Conservation (phyloP, 805 yeast species). For the Starmerella asiatica region DNA sequence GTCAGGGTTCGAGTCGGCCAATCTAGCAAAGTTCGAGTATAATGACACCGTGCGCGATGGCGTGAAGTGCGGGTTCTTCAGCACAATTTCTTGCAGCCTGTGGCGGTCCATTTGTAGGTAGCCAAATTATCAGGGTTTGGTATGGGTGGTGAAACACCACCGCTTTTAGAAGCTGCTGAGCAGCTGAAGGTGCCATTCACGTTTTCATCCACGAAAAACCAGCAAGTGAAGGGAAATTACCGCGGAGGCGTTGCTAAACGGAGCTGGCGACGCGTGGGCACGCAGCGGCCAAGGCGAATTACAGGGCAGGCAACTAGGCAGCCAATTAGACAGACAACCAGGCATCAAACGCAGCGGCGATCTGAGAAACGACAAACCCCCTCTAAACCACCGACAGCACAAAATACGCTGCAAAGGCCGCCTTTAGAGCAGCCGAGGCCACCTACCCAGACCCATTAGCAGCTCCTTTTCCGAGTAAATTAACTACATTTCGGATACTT, state of each 20-base stretch:
- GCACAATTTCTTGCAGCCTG: conserved; percentile 9
- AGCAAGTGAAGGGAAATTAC: conserved; percentile 16
- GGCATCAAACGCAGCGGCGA: not conserved
- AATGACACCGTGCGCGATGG: conserved; percentile 34
- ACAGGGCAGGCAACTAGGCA: not conserved
- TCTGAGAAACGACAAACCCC: too few relatives aligned
- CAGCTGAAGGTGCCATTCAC: conserved; percentile 4
- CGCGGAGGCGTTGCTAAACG: conserved; percentile 7
- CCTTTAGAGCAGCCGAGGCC: not conserved
- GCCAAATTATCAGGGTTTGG: not conserved
- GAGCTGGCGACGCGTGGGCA: not conserved
- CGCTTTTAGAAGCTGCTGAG: not conserved
- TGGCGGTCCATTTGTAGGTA: conserved; percentile 15
- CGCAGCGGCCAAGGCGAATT: not conserved
- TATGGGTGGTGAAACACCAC: not conserved
- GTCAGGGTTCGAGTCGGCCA: conserved; percentile 34
- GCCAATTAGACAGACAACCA: not conserved
- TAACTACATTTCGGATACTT: too few relatives aligned
- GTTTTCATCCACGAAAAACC: conserved; percentile 16
- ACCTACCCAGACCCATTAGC: not conserved
- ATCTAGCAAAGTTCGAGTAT: conserved; percentile 35
- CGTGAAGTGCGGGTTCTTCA: conserved; percentile 28
- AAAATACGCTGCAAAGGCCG: too few relatives aligned
- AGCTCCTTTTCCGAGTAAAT: too few relatives aligned
- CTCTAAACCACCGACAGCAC: too few relatives aligned